phyloP scores from a whole-genome alignment of 2,329 filamentous ascomycete genomes.

The Epichloe scottii region DNA sequence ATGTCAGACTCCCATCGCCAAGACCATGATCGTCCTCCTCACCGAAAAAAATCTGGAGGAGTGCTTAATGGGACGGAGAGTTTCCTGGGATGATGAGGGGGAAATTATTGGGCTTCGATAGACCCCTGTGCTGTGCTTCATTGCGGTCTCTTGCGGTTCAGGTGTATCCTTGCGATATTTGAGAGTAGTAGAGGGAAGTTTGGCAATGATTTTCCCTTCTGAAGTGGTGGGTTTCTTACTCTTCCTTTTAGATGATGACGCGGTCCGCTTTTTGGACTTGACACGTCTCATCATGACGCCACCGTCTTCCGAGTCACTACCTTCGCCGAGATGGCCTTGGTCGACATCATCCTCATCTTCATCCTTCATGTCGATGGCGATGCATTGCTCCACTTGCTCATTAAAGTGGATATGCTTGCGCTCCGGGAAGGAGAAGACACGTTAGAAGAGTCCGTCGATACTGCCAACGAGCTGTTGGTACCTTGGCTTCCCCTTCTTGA shows the following conservation, averaged over 20 bases:
- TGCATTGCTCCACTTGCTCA: conserved; percentile 89
- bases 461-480: conserved; percentile 47
- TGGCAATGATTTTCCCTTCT: conserved; percentile 78
- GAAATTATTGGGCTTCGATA: conserved; percentile 43
- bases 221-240: conserved; percentile 29
- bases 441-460: conserved; percentile 62
- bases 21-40: conserved; percentile 47
- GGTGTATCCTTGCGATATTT: conserved; percentile 73
- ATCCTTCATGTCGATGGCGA: conserved; percentile 79
- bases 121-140: conserved; percentile 44
- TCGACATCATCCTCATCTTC: conserved; percentile 61
- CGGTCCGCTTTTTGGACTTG: conserved; percentile 41
- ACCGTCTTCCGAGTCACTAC: conserved; percentile 62
- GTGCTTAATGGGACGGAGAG: conserved; percentile 56
- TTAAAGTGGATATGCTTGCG: conserved; percentile 92
- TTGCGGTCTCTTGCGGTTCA: conserved; percentile 48
- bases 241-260: conserved; percentile 30
- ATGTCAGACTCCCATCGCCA: conserved; percentile 19
- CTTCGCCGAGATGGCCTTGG: conserved; percentile 37
- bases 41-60: conserved; percentile 51
- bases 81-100: conserved; percentile 73
- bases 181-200: conserved; percentile 73
- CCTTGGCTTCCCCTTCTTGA: conserved; percentile 49
- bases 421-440: conserved; percentile 44
- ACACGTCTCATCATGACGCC: conserved; percentile 75